Base-by-base conservation (phyloP, 805 yeast genomes). In the Kazachstania kunashirensis region DNA sequence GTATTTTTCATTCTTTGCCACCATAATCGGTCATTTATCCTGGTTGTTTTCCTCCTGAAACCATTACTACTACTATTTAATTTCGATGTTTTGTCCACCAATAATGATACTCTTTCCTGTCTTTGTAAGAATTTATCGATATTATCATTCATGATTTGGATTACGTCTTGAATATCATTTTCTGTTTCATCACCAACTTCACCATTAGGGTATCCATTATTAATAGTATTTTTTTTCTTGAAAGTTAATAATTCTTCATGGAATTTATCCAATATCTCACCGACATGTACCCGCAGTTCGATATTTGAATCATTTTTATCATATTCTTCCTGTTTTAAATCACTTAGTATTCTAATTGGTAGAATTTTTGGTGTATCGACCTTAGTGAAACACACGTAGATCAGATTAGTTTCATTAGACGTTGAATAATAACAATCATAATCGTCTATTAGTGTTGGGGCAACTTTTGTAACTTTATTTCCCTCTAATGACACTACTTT, bases 51-150 rank as follows among this genome's bases (percentile, higher is more conserved):
- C 44, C 79, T 74, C 46, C 84, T 76, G 55, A 84, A 84, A 19
- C 79, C 70, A 59, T 66, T 71, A 7, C 92, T 74, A 24, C 75
- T 73, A 27, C 72, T 68, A 45, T 77, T 82, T 56, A 84, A 68
- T 36, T 76, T 67, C 43, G 81, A 79, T 1, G 95, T 85, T 55
- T 84, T 84, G 55, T 79, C 83, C 21, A 84, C 89, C 44, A 84
- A 65, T 27, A 71, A 58, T 45, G 75, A 72, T 40, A 84, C 74
- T 36, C 82, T 70, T 49, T 84, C 95, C 15, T 94, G 94, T 35
- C 95, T 70, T 46, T 75, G 76, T 47, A 84, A 62, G 18, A 85
- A 69, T 52, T 55, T 56, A 41, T 57, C 62, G 20, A 59, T 58
- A 37, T 59, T 59, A 39, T 59, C 62, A 42, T 58, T 59, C 64